A percentile compares a stretch with the other conserved stretches of the same genome.
Conservation (phyloP, 192 early-diverging fungal species). For the Spinellus fusiger region DNA sequence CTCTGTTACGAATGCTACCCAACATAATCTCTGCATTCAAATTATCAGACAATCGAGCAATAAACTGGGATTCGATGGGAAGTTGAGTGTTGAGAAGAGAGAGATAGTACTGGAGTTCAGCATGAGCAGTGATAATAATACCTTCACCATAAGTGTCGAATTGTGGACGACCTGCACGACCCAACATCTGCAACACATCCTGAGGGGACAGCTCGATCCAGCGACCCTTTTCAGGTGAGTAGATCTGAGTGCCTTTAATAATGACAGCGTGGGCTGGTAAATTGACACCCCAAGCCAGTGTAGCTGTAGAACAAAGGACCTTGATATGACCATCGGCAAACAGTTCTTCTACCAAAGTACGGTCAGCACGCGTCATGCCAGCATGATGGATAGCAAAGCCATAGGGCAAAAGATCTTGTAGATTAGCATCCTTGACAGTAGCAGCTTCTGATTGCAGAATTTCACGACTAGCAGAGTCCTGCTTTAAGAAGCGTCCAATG, state of each 20-base stretch:
- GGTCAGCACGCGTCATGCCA: slow-evolving; percentile 88
- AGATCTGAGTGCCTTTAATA: slow-evolving; percentile 98
- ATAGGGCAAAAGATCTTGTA: slow-evolving; percentile 88
- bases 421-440: slow-evolving; percentile 73
- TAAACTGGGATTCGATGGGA: slow-evolving; percentile 95
- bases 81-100: slow-evolving; percentile 93
- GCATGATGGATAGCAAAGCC: slow-evolving; percentile 97
- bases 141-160: slow-evolving; percentile 95
- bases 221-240: slow-evolving; percentile 88
- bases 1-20: slow-evolving; percentile 84
- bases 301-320: slow-evolving; percentile 94
- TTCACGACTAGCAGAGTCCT: slow-evolving; percentile 81
- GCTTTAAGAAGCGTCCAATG: slow-evolving; percentile 71
- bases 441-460: slow-evolving; percentile 77
- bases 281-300: slow-evolving; percentile 99
- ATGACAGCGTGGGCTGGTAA: slow-evolving; percentile 97
- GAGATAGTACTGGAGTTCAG: slow-evolving; percentile 91
- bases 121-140: slow-evolving; percentile 91
- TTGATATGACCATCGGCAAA: slow-evolving; percentile 88
- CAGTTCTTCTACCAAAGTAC: slow-evolving; percentile 89
- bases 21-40: slow-evolving; percentile 96
- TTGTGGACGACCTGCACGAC: slow-evolving; percentile 94
- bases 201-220: slow-evolving; percentile 96
- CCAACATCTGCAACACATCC: slow-evolving; percentile 98
- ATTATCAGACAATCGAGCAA: slow-evolving; percentile 79